Conservation (phyloP, 2,329 filamentous ascomycete species). For the Sporothrix brasiliensis region DNA sequence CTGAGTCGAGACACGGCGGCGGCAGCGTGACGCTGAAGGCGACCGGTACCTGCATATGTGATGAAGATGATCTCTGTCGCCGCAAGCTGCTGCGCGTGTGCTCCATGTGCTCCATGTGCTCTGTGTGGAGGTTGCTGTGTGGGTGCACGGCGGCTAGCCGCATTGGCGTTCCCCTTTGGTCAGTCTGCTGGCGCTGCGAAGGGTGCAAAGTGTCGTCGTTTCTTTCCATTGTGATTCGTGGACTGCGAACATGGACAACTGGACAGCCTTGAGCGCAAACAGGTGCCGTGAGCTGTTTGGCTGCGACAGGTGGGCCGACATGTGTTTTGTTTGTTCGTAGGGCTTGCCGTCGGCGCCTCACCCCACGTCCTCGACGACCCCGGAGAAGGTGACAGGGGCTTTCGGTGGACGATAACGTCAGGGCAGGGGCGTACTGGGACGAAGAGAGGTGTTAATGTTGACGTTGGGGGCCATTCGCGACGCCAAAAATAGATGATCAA, state of each 20-base stretch:
- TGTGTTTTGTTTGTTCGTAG: background rate
- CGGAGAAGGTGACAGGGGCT: too few relatives aligned
- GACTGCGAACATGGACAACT: background rate
- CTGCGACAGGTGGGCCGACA: background rate
- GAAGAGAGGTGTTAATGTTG: background rate
- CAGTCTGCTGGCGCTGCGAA: background rate
- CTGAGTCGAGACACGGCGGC: background rate
- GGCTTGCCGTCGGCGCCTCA: background rate
- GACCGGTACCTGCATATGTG: conserved; percentile 26
- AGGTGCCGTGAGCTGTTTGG: background rate
- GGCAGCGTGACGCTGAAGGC: conserved; percentile 21
- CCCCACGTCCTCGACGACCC: background rate
- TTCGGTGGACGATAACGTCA: background rate
- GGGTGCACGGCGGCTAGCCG: conserved; percentile 23
- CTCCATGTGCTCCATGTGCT: background rate
- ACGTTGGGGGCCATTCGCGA: background rate
- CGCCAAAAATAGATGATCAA: conserved; percentile 17
- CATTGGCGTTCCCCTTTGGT: conserved; percentile 7
- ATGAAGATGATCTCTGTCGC: background rate
- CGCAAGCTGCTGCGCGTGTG: too few relatives aligned
- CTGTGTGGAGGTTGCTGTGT: background rate
- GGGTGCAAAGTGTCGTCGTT: background rate
- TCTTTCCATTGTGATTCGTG: conserved; percentile 12
- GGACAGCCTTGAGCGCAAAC: background rate
- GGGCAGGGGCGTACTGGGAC: too few relatives aligned